phyloP scores from a whole-genome alignment of 495 filamentous ascomycete species.

The Podospora tetraspora region DNA sequence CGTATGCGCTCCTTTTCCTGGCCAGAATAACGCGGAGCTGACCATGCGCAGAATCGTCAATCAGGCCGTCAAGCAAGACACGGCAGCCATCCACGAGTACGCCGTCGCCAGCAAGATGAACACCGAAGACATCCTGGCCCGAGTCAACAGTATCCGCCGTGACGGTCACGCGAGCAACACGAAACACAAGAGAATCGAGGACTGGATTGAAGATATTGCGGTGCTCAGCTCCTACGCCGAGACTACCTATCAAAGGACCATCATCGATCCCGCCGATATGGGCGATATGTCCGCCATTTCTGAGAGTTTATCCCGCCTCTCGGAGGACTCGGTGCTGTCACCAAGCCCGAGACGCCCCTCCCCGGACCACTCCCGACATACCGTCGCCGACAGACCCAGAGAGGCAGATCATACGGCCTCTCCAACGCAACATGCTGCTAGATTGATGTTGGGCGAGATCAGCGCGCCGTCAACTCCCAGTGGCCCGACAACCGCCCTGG shows the following conservation, averaged over 20 bases:
- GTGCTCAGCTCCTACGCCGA: slow-evolving; percentile 12
- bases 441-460: background rate
- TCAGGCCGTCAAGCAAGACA: slow-evolving; percentile 12
- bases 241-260: slow-evolving; percentile 6
- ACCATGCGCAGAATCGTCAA: background rate
- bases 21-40: background rate
- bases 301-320: background rate
- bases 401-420: background rate
- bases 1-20: background rate
- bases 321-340: background rate
- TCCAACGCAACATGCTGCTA: background rate
- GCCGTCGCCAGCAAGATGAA: slow-evolving; percentile 7
- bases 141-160: slow-evolving; percentile 7
- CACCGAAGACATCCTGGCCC: slow-evolving; percentile 12
- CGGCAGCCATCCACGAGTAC: background rate
- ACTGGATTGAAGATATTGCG: slow-evolving; percentile 12
- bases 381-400: background rate
- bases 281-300: background rate
- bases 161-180: background rate
- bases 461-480: background rate
- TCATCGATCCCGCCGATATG: background rate
- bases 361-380: background rate
- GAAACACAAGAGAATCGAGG: slow-evolving; percentile 3
- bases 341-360: background rate
- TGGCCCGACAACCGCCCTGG: background rate